Conservation (phyloP, 768 basidiomycete species). For the Neoboletus magnificus region DNA sequence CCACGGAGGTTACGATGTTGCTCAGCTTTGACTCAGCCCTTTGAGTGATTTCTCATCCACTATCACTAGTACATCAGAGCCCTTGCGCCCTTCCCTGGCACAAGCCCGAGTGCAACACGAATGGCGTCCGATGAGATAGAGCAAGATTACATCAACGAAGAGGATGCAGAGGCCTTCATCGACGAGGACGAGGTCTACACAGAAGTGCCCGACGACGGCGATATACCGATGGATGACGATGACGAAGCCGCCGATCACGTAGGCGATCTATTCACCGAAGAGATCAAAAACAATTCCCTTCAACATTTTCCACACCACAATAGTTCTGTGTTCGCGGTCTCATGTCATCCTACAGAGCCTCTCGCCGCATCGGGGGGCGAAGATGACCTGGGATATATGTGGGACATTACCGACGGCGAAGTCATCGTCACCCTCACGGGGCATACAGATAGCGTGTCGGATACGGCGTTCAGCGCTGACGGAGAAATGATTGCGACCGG, state of each 20-base stretch:
- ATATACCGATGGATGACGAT: constrained; percentile 71
- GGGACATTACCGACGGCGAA: constrained; percentile 81
- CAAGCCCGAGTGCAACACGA: too few relatives aligned
- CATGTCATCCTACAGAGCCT: constrained; percentile 76
- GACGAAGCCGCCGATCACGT: constrained; percentile 50
- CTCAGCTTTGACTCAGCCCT: background rate
- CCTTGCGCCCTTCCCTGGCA: background rate
- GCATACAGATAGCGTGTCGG: constrained; percentile 88
- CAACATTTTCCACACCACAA: constrained; percentile 67
- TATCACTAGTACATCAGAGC: background rate
- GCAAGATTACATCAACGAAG: constrained; percentile 34
- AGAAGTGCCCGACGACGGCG: constrained; percentile 64
- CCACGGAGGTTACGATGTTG: background rate
- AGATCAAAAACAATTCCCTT: constrained; percentile 59
- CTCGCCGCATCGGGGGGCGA: constrained; percentile 92
- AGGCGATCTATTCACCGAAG: constrained; percentile 39
- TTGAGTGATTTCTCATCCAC: constrained; percentile 27
- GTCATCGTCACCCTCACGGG: constrained; percentile 83
- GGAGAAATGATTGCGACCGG: constrained; percentile 94
- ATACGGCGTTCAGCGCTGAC: constrained; percentile 76
- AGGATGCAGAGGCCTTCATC: constrained; percentile 60
- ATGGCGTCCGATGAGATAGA: constrained; percentile 39
- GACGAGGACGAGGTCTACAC: constrained; percentile 59
- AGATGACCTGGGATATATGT: constrained; percentile 93
- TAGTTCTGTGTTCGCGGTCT: constrained; percentile 79